Percentiles rank a stretch among this genome's conserved stretches.
These are phyloP conservation scores for Lactarius sp. DNA, from an alignment of 768 basidiomycete genomes.

Conservation along the genomic window DNA sequence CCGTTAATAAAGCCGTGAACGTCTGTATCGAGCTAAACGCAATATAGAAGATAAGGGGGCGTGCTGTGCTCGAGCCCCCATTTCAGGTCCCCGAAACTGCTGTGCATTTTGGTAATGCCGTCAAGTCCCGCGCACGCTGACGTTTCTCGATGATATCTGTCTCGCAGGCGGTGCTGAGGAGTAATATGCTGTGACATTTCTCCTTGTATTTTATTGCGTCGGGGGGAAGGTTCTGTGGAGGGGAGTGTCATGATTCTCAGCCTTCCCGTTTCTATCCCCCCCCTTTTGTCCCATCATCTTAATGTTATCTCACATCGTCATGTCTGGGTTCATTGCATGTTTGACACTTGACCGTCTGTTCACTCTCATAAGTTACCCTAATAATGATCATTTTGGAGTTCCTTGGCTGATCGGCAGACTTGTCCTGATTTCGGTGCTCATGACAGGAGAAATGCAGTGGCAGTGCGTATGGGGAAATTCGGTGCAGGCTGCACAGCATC, in stretches of 20 bases:
- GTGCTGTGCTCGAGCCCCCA: neutral
- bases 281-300: too few relatives aligned
- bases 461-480: neutral
- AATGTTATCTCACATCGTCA: too few relatives aligned
- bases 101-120: neutral
- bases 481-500: too few relatives aligned
- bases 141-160: neutral
- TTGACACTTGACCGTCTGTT: too few relatives aligned
- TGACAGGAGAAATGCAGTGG: neutral
- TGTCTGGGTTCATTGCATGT: too few relatives aligned
- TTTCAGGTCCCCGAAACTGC: neutral
- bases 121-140: neutral
- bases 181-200: neutral
- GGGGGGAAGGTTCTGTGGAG: neutral
- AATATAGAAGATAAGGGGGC: neutral
- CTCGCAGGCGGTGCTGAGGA: neutral
- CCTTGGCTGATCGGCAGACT: neutral
- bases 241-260: neutral
- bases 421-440: neutral
- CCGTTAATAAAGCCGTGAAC: slow-evolving; percentile 8
- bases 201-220: neutral
- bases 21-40: slow-evolving; percentile 11
- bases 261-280: neutral
- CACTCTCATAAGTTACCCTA: too few relatives aligned
- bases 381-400: neutral